These are phyloP conservation scores for Rachicladosporium sp. DNA, from an alignment of 2,329 filamentous ascomycete species.

Conservation along the genomic window DNA sequence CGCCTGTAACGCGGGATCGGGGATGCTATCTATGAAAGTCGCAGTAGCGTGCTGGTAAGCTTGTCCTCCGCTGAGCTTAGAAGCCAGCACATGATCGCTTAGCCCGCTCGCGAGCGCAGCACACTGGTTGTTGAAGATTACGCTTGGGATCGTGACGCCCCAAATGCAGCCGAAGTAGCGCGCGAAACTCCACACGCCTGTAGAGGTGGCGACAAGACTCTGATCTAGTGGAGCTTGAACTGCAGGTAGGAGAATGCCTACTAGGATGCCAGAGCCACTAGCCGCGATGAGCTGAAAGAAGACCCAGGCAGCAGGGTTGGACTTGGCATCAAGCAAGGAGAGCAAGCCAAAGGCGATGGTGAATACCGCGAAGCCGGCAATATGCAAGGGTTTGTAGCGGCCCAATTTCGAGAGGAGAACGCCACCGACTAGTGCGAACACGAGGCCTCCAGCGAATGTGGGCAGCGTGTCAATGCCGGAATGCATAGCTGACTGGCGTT, in stretches of 20 bases:
- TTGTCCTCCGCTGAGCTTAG: constrained; percentile 1
- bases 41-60: constrained; percentile 5
- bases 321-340: constrained; percentile 25
- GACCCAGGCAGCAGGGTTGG: constrained; percentile 28
- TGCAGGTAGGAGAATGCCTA: constrained; percentile 30
- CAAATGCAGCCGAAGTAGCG: constrained; percentile 35
- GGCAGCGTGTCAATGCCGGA: constrained; percentile 29
- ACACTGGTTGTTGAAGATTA: constrained; percentile 26
- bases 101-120: constrained; percentile 1
- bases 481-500: constrained; percentile 25
- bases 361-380: constrained; percentile 15
- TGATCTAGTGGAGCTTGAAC: constrained; percentile 29
- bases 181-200: constrained; percentile 32
- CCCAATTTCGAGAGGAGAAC: constrained; percentile 20
- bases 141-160: constrained; percentile 31
- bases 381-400: constrained; percentile 20
- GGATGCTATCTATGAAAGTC: constrained; percentile 4
- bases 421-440: constrained; percentile 8
- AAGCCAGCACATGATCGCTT: neutral
- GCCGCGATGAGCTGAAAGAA: constrained; percentile 29
- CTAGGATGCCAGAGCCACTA: constrained; percentile 29
- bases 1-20: neutral
- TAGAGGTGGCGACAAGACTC: constrained; percentile 24
- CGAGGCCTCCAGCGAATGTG: constrained; percentile 13
- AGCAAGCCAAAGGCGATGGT: constrained; percentile 31